Base-by-base conservation (phyloP, 148 eudicot species). In the Chenopodium berlandieri region DNA sequence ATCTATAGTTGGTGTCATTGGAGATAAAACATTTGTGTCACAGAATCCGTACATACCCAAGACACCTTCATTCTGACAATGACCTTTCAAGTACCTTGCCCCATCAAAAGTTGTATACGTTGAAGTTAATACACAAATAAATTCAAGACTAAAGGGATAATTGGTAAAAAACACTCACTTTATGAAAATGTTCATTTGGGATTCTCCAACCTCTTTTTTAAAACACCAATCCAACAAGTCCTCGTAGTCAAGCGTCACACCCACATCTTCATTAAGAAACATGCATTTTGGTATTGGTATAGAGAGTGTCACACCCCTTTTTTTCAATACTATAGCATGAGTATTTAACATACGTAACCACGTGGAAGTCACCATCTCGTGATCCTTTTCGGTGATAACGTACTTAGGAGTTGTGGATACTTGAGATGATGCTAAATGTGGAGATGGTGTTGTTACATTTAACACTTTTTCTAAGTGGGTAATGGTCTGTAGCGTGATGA, bases 201-300 rank as follows among this genome's bases (percentile, higher is more conserved):
- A 0, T 25, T 17, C 5, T 48, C 62, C 17, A 50, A 47, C 19
- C 62, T 74, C 77, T 4, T 5, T 74, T 74, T 74, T 19, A 20
- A 48, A 74, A 20, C 77, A 74, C 62, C 32, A 74, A 52, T 74
- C 77, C 12, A 48, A 52, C 52, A 74, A 19, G 63, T 52, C 77
- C 25, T 74, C 77, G 25, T 74, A 74, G 12, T 74, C 62, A 50
- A 74, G 77, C 40, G 40, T 37, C 17, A 23, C 19, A 9, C 50
- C 63, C 0, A 20, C 32, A 4, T 48, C 32, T 25, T 23, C 8
- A 52, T 56, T 22, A 27, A 25, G 6, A 56, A 50, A 75, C 22
- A 75, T 40, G 13, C n/a, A 30, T 30, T 54, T n/a, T 2, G 78
- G 63, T 27, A 75, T 52, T 4, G 14, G 7, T 25, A 52, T 52